Conservation (phyloP, 768 basidiomycete species). For the Pleurotus platypus region DNA sequence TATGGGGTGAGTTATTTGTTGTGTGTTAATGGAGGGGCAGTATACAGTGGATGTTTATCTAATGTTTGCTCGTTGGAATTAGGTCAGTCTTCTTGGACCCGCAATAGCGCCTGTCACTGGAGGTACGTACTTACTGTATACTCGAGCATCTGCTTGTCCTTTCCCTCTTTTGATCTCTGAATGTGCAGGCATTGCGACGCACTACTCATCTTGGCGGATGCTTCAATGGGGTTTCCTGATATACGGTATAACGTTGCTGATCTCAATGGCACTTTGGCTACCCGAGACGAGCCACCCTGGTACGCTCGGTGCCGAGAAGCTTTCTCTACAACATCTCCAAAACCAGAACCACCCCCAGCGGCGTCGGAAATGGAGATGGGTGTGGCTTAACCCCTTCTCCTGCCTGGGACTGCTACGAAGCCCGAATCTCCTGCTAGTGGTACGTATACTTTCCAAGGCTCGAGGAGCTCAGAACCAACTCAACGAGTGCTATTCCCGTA, state of each 20-base stretch:
- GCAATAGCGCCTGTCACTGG: constrained; percentile 59
- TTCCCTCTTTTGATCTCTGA: constrained; percentile 7
- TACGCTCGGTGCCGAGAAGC: constrained; percentile 22
- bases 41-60: neutral
- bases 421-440: constrained; percentile 54
- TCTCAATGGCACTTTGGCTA: constrained; percentile 39
- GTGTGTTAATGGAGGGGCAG: too few species aligned
- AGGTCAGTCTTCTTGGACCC: constrained; percentile 56
- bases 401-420: constrained; percentile 50
- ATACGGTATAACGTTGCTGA: constrained; percentile 33
- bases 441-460: constrained; percentile 16
- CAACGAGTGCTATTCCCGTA: too few species aligned
- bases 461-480: too few species aligned
- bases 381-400: constrained; percentile 58
- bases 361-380: constrained; percentile 19
- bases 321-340: neutral
- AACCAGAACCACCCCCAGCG: constrained; percentile 9
- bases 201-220: constrained; percentile 64
- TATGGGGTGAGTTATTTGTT: constrained; percentile 32
- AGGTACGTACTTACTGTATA: constrained; percentile 23
- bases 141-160: neutral
- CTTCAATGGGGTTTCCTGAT: constrained; percentile 47
- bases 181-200: constrained; percentile 39
- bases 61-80: neutral
- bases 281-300: constrained; percentile 70